A percentile compares a stretch with the other conserved stretches of the same genome.
These are phyloP conservation scores for Inga laurina DNA, from an alignment of 306 rosid genomes.

Conservation along the genomic window DNA sequence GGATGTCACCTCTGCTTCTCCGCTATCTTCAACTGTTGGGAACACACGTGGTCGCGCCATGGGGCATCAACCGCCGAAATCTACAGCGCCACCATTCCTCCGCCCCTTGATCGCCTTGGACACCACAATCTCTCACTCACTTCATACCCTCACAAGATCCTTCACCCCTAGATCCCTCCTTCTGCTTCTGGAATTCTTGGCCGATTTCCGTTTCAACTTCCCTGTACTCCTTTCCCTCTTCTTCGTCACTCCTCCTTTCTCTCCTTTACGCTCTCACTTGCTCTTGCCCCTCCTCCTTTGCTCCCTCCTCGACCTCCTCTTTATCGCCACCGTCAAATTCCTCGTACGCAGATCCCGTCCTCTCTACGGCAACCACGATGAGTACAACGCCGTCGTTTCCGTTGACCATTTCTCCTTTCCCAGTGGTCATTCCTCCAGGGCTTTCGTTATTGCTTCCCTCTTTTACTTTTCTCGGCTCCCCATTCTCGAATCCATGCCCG, in stretches of 20 bases:
- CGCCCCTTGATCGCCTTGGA: conserved; percentile 43
- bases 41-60: not conserved
- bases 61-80: conserved; percentile 29
- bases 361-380: conserved; percentile 44
- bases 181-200: conserved; percentile 57
- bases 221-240: conserved; percentile 56
- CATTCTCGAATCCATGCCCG: conserved; percentile 25
- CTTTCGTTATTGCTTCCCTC: conserved; percentile 65
- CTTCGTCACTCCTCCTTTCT: conserved; percentile 39
- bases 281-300: conserved; percentile 60
- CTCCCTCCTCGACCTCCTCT: conserved; percentile 65
- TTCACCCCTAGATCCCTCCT: conserved; percentile 46
- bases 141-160: conserved; percentile 47
- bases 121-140: conserved; percentile 38
- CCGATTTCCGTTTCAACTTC: conserved; percentile 73
- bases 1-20: not conserved
- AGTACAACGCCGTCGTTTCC: conserved; percentile 57
- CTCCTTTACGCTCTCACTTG: conserved; percentile 44
- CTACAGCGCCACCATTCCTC: conserved; percentile 36
- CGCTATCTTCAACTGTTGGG: not conserved
- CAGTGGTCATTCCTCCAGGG: conserved; percentile 79
- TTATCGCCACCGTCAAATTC: conserved; percentile 55
- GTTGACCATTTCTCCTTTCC: conserved; percentile 78
- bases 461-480: conserved; percentile 39
- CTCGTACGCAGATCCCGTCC: conserved; percentile 70